A percentile compares a stretch with the other conserved stretches of the same genome.
Evolutionary conservation across 495 filamentous ascomycete genomes (phyloP).

Genomic region (Rostrohypoxylon terebratum): DNA sequence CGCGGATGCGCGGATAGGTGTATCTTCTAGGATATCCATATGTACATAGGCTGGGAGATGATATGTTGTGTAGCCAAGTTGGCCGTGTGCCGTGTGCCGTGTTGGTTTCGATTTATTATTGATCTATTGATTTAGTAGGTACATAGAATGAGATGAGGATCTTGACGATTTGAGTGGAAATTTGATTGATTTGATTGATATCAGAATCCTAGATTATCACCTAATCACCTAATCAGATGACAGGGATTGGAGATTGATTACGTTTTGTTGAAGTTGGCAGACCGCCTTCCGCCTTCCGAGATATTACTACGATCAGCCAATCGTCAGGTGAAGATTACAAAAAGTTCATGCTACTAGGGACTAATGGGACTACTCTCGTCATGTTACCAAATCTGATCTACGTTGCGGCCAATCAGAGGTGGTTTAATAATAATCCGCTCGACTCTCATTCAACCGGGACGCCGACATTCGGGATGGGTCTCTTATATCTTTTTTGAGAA

Average conservation of each 20-base stretch:
- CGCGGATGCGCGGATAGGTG: neutral
- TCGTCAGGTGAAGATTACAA: slow-evolving; percentile 41
- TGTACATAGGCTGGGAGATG: neutral
- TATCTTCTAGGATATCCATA: neutral
- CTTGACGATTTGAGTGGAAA: neutral
- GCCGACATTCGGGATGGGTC: slow-evolving; percentile 40
- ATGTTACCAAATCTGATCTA: slow-evolving; percentile 44
- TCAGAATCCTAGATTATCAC: slow-evolving; percentile 31
- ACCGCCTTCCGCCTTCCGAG: slow-evolving; percentile 44
- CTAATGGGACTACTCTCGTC: slow-evolving; percentile 1
- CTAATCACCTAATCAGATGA: slow-evolving; percentile 42
- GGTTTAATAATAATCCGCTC: slow-evolving; percentile 44
- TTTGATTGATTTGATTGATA: neutral
- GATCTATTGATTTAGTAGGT: neutral
- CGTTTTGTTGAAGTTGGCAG: slow-evolving; percentile 27
- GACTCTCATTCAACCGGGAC: slow-evolving; percentile 44
- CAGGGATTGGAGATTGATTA: slow-evolving; percentile 23
- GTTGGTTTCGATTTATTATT: neutral
- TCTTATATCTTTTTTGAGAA: slow-evolving; percentile 31
- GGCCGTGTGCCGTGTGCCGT: neutral
- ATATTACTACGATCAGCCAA: slow-evolving; percentile 35
- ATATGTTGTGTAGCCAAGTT: slow-evolving; percentile 12
- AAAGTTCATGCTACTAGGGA: slow-evolving; percentile 12
- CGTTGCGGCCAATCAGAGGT: slow-evolving; percentile 25
- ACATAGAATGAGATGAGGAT: neutral